Evolutionary conservation across 495 filamentous ascomycete genomes (phyloP), one percentile per base, ranked within the genome.

Genomic region (Immersiella caudata): DNA sequence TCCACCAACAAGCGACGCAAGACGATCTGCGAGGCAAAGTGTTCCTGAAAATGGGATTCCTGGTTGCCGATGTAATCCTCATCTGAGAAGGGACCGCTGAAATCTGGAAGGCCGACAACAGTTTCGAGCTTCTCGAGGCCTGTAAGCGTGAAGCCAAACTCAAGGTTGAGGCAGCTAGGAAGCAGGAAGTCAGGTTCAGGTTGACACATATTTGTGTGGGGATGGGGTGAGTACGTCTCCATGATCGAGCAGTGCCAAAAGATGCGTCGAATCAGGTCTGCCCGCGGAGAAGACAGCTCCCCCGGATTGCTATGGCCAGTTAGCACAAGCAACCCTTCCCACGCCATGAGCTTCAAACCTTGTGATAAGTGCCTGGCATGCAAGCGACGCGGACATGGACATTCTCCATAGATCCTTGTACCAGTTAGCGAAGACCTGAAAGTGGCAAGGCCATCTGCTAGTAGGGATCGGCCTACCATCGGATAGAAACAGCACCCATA

Each of bases 241-340:
- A 86, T 83, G 35, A 87, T 80, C 11, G 81, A 79, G 68, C 86
- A 88, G 66, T 84, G 82, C 86, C 86, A 89, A 56, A 84, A 89
- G 0, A 75, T 77, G 60, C 86, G 80, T 64, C 85, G 83, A n/a
- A 86, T 75, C 27, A 85, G 69, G 65, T 87, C 82, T 6, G 80
- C 82, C 64, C 78, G 74, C 5, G 74, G 76, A 1, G 81, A 81
- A 35, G 80, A 76, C 73, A 85, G 78, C 60, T 81, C 81, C n/a
- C 79, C 77, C 0, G 80, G 77, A 51, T 81, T 79, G 67, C 83
- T 84, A 18, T 67, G 18, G 29, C 11, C 0, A 25, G 58, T 75
- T 26, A 73, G 75, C 60, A 24, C 25, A 29, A 11, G 16, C 26
- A 40, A n/a, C 12, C 55, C 59, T 54, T 18, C 6, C 40, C 9